phyloP scores from a whole-genome alignment of 2,329 filamentous ascomycete genomes.

The Rhinocladiella similis region DNA sequence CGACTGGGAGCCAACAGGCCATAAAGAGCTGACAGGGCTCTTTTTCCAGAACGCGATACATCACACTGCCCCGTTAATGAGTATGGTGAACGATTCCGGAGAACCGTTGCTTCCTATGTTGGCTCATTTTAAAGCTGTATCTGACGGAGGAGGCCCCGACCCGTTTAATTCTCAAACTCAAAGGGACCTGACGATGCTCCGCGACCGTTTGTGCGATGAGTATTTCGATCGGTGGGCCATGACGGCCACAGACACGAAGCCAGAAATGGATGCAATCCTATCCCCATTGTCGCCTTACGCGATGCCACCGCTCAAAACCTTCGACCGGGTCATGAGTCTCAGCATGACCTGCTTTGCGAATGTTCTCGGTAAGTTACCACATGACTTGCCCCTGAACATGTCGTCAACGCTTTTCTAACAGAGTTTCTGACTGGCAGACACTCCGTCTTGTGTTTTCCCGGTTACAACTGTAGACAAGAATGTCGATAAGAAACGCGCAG shows the following conservation, averaged over 20 bases:
- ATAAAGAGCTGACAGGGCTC: conserved; percentile 30
- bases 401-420: not conserved
- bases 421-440: conserved; percentile 27
- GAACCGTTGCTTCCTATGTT: too few relatives aligned
- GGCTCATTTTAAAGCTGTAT: too few relatives aligned
- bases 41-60: too few relatives aligned
- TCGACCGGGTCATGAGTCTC: conserved; percentile 29
- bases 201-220: conserved; percentile 35
- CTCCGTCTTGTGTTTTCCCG: conserved; percentile 28
- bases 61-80: too few relatives aligned
- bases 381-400: too few relatives aligned
- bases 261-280: conserved; percentile 38
- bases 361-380: conserved; percentile 29
- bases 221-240: conserved; percentile 40
- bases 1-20: conserved; percentile 34
- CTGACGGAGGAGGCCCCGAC: conserved; percentile 29
- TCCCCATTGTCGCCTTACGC: conserved; percentile 36
- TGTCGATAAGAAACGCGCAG: conserved; percentile 21
- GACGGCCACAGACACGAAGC: conserved; percentile 33
- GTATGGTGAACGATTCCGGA: too few relatives aligned
- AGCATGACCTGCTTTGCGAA: conserved; percentile 33
- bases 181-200: conserved; percentile 32
- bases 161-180: too few relatives aligned
- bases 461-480: conserved; percentile 28
- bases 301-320: conserved; percentile 35